Evolutionary conservation across 208 protist genomes (phyloP), one percentile per base, ranked within the genome.

Genomic region (Crithidia brevicula): DNA sequence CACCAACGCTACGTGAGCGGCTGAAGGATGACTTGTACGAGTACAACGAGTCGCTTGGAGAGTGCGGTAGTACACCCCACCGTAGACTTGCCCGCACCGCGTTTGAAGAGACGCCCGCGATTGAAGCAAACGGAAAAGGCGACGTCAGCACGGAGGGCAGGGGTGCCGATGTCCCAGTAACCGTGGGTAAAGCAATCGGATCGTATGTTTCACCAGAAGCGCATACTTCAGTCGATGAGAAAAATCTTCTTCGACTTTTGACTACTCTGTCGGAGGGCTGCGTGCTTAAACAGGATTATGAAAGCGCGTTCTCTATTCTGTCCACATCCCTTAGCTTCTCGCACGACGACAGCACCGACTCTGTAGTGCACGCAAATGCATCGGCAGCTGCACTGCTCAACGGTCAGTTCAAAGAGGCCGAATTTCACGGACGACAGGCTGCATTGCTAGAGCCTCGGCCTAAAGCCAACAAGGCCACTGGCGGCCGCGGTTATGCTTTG

Each of bases 241-340:
- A 70, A 13, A 86, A 85, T 13, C 75, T 96, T 25, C 81, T 96
- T 79, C 76, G 80, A 9, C 54, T 94, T n/a, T 61, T 93, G 9
- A 96, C 88, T 30, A 93, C 83, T 0, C 79, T 96, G 59, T 89
- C 91, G 2, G 88, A 93, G 49, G 88, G 81, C 3, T 91, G 85
- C 58, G 59, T 72, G 43, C 53, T 65, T 36, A 81, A 70, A 50
- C 50, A 77, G 1, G 59, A 85, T 23, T 82, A 82, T 31, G 84
- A 88, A 38, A 72, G 87, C 30, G 85, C 91, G 8, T 84, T 74
- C 20, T 77, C 70, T 46, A 62, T 89, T 30, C 58, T 94, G 27
- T 70, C 72, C 20, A 51, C 45, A 20, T 74, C 82, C 15, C 70
- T 96, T 33, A 61, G 60, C 49, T 94, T 95, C 72, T 83, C 85